These are phyloP conservation scores for Cinnamomum micranthum DNA, from an alignment of 164 flowering plant species.

Conservation along the genomic window DNA sequence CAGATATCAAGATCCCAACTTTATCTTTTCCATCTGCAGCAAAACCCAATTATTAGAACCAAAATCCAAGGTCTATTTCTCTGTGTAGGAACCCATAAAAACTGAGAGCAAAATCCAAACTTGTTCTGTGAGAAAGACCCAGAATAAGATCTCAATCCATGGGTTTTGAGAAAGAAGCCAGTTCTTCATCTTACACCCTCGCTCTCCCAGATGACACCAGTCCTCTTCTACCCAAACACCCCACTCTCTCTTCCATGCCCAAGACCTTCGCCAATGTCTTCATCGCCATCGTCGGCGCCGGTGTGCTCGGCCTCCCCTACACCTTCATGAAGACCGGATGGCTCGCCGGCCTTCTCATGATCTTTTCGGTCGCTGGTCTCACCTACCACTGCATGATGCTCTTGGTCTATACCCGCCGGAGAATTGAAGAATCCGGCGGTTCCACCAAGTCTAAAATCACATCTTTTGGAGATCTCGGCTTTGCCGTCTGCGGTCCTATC, in stretches of 20 bases:
- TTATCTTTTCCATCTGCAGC: no score
- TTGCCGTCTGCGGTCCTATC: constrained; percentile 39
- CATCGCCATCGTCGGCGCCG: constrained; percentile 86
- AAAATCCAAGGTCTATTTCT: background rate
- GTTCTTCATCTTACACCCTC: constrained; percentile 34
- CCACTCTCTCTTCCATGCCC: constrained; percentile 45
- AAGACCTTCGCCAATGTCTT: constrained; percentile 86
- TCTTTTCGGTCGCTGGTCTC: constrained; percentile 42
- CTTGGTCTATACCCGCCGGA: constrained; percentile 39
- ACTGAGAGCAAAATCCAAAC: background rate
- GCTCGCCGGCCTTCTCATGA: constrained; percentile 42
- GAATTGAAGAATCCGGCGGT: constrained; percentile 25
- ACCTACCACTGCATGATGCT: constrained; percentile 80
- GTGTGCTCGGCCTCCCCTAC: constrained; percentile 82
- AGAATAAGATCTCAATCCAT: constrained; percentile 2
- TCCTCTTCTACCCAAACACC: constrained; percentile 38
- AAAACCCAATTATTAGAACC: background rate
- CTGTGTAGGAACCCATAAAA: background rate
- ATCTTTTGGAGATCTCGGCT: constrained; percentile 58
- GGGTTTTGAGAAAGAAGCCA: constrained; percentile 30
- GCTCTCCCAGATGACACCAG: constrained; percentile 37
- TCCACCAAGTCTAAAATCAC: constrained; percentile 22
- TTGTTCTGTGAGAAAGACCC: background rate
- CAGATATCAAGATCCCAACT: background rate
- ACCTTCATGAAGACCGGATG: constrained; percentile 74